Base-by-base conservation (phyloP, 805 yeast species). In the Starmerella tilneyi region DNA sequence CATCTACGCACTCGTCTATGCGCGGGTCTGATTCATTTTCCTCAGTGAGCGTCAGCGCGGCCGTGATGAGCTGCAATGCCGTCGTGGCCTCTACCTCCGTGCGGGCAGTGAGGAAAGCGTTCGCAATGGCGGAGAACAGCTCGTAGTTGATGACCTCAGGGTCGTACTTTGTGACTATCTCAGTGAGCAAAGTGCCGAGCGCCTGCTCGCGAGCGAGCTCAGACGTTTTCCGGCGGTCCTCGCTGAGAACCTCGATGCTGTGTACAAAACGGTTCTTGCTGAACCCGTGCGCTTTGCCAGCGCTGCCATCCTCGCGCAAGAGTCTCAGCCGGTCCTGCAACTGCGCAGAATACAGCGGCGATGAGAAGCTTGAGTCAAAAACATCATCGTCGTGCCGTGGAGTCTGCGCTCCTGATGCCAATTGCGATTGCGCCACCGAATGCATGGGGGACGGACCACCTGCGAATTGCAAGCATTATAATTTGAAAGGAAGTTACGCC, bases 161-260 rank as follows among this genome's bases (percentile, higher is more conserved):
- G 42, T 57, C 65, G 43, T 59, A 62, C 44, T 56, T 58, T 43
- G 48, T 51, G 26, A 59, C 54, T n/a, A 61, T 26, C n/a, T 52
- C 53, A 1, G 54, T 41, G 22, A 62, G 47, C 7, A 61, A 51
- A 13, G 49, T 47, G 17, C 48, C 51, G 45, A 62, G 47, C 6
- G 67, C 64, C 44, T 58, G 51, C 45, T 63, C 65, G 3, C 66
- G 47, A 3, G 59, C 62, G 34, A 55, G 58, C 11, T 56, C 51
- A 6, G 63, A 54, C 9, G 61, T 56, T 34, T 53, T 57, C 31
- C 62, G 51, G 13, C 64, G 42, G 41, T 62, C 65, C 15, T 53
- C 43, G 11, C 52, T 43, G 12, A 62, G 52, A 21, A 57, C 46
- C 42, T 61, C 64, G 4, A 58, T 53, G 20, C 54, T 47, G 34